These are phyloP conservation scores for Fusarium cyanostomum DNA, from an alignment of 2,329 filamentous ascomycete species.

Conservation along the genomic window DNA sequence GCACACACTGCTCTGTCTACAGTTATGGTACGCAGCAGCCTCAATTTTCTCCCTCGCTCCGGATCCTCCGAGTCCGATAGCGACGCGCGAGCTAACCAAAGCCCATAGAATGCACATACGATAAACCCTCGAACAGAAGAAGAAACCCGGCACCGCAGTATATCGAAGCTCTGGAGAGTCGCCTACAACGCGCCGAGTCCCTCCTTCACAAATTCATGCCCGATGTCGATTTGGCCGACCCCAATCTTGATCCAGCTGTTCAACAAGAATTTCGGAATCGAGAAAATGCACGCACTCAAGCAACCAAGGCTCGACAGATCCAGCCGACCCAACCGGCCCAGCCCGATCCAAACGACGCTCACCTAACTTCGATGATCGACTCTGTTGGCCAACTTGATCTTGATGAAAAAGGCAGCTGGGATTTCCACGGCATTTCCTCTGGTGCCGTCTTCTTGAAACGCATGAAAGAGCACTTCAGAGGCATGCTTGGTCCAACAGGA, in stretches of 20 bases:
- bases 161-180: constrained; percentile 86
- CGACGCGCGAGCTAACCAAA: constrained; percentile 28
- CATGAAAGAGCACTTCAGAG: constrained; percentile 87
- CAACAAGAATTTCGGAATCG: constrained; percentile 73
- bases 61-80: neutral
- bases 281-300: constrained; percentile 60
- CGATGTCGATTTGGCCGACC: constrained; percentile 85
- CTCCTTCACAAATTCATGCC: constrained; percentile 83
- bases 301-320: constrained; percentile 51
- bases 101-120: constrained; percentile 85
- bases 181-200: constrained; percentile 83
- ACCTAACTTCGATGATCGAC: constrained; percentile 94
- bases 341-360: constrained; percentile 68
- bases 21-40: constrained; percentile 80
- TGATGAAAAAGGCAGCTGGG: constrained; percentile 90
- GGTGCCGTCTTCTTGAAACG: constrained; percentile 87
- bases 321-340: constrained; percentile 40
- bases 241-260: constrained; percentile 79
- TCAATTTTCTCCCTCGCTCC: constrained; percentile 6
- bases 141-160: constrained; percentile 93
- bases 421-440: constrained; percentile 94
- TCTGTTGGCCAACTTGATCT: constrained; percentile 90
- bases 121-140: constrained; percentile 90
- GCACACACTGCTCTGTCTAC: constrained; percentile 97
- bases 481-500: constrained; percentile 73